These are phyloP conservation scores for Blattamonas nauphoetae DNA, from an alignment of 78 protist species.

Conservation along the genomic window DNA sequence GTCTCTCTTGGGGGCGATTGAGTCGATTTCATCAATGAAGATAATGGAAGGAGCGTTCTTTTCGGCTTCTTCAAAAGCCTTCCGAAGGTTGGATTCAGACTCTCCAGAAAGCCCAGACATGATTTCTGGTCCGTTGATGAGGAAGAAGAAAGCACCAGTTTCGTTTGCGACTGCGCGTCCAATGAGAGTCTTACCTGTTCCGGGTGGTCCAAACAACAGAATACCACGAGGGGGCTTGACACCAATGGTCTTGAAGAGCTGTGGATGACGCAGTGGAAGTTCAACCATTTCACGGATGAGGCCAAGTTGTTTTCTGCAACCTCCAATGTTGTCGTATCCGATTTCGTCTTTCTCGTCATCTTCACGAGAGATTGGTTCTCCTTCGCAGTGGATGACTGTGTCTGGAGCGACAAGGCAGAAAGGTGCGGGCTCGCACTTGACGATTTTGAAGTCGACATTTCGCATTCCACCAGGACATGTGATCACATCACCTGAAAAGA, in stretches of 20 bases:
- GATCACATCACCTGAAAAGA: constrained; percentile 57
- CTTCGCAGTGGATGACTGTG: constrained; percentile 96
- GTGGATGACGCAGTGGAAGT: constrained; percentile 99
- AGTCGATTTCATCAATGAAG: constrained; percentile 98
- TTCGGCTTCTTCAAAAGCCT: constrained; percentile 99
- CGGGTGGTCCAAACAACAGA: constrained; percentile 98
- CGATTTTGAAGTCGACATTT: constrained; percentile 98
- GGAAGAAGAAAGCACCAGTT: constrained; percentile 99
- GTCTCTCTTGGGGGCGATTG: constrained; percentile 99
- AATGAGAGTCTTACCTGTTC: constrained; percentile 98
- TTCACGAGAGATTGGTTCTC: constrained; percentile 97
- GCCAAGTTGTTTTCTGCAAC: constrained; percentile 93
- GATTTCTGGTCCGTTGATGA: constrained; percentile 98
- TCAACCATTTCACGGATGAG: constrained; percentile 97
- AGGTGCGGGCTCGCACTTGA: constrained; percentile 89
- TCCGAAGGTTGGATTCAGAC: constrained; percentile 91
- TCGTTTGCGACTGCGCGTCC: constrained; percentile 99
- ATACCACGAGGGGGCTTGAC: constrained; percentile 75
- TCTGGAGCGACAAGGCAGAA: constrained; percentile 86
- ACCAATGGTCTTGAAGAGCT: constrained; percentile 88
- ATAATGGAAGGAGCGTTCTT: constrained; percentile 98
- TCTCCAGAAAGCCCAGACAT: constrained; percentile 99
- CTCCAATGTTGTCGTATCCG: constrained; percentile 99
- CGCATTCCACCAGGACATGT: constrained; percentile 94
- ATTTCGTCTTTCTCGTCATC: constrained; percentile 87